Base-by-base conservation (phyloP, 2,329 filamentous ascomycete species). In the Daldinia eschscholtzii region DNA sequence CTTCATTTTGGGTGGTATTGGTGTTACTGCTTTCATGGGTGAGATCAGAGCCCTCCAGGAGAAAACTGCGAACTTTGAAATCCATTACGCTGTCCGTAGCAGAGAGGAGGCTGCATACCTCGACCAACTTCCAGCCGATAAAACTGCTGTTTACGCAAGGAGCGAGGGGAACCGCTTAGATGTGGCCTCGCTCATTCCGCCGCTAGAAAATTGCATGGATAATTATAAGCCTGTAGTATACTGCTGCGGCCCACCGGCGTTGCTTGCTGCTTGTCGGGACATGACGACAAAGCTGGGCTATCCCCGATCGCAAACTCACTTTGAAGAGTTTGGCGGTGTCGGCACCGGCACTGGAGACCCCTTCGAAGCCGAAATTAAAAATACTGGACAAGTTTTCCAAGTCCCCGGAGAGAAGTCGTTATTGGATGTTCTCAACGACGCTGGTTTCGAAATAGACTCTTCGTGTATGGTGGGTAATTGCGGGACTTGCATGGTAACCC, bases 121-220 rank as follows among this genome's bases (percentile, higher is more conserved):
- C 1, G 67, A 74, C 28, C 68, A 55, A 18, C 63, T 79, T 23
- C 76, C 77, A 1, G n/a, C 53, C 2, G 30, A 61, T 0, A 65
- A 68, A 0, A 78, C 75, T 1, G 74, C 61, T 4, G 18, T 78
- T 9, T 79, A 79, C 46, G 70, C 75, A 5, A 77, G 74, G 63
- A 48, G 58, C 4, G 73, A 78, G 48, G 75, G 73, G 3, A 64
- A 68, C 26, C 73, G 76, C 20, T 44, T 79, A 6, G 30, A 71
- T 4, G 61, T 75, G 12, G n/a, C 35, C 79, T 87, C 91, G 12
- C 48, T 76, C 13, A 68, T 79, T 1, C 76, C 77, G 18, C 2
- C 63, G 3, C 60, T 76, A 1, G 65, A 71, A 0, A 57, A 72
- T 39, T 64, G 74, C 2, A 58, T 46, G 20, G 66, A 77, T 55